Conservation (phyloP, 1,284 basidiomycete genomes). For the Tremellales sp. region DNA sequence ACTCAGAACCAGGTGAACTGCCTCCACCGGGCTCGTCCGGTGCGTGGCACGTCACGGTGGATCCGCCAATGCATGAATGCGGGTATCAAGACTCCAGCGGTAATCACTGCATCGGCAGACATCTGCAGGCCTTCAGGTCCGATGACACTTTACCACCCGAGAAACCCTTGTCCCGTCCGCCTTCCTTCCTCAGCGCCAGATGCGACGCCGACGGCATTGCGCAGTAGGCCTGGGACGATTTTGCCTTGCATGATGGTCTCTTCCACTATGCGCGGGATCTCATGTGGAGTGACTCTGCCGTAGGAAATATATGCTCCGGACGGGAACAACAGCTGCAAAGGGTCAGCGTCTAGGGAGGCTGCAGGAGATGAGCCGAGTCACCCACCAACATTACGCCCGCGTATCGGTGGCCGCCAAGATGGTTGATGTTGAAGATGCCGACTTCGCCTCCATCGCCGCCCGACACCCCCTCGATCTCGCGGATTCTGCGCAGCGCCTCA, state of each 20-base stretch:
- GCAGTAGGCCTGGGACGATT: conserved; percentile 73
- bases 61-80: too few relatives aligned
- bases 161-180: conserved; percentile 19
- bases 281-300: conserved; percentile 84
- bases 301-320: conserved; percentile 82
- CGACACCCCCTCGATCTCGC: conserved; percentile 47
- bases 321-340: conserved; percentile 73
- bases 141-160: conserved; percentile 21
- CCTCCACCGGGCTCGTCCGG: too few relatives aligned
- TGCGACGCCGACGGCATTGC: conserved; percentile 72
- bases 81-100: too few relatives aligned
- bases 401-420: conserved; percentile 86
- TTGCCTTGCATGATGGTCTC: conserved; percentile 79
- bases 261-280: conserved; percentile 77
- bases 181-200: conserved; percentile 13
- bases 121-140: not conserved
- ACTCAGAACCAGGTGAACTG: too few relatives aligned
- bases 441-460: conserved; percentile 54
- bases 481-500: conserved; percentile 53
- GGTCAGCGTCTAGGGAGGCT: too few relatives aligned
- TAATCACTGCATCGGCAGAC: too few relatives aligned
- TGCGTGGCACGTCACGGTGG: too few relatives aligned
- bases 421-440: conserved; percentile 78
- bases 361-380: too few relatives aligned
- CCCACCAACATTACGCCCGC: conserved; percentile 85